Evolutionary conservation across 2,329 filamentous ascomycete species (phyloP), one percentile per base, ranked within the genome.

Genomic region (Aspergillus sp.): DNA sequence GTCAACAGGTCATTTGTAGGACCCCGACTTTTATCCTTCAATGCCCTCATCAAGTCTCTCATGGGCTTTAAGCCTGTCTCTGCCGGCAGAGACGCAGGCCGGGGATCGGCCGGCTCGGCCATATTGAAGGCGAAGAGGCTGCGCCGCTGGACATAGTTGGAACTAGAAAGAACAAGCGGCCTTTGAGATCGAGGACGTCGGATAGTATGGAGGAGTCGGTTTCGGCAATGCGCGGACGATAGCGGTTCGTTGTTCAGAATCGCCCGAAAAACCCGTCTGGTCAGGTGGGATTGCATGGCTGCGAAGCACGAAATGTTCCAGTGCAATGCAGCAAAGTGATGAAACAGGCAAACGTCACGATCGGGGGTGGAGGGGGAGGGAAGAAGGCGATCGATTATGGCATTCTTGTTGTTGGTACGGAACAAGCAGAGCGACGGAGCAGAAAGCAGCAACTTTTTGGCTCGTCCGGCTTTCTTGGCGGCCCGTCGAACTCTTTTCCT

Each of bases 21-120:
- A 10, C 86, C 84, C 36, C 91, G 85, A 39, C 87, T 80, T 54
- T 84, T 82, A 57, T 90, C 83, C 54, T 84, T 81, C 65, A 88
- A 78, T 61, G 86, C 84, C 65, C 85, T 85, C 55, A 84, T 80
- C 73, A 91, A 84, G 59, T 90, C 84, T 67, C 90, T 84, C 78
- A 96, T 85, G 16, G 83, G 84, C 64, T 87, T 85, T 69, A 92
- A 85, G 55, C 92, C 92, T 0, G 68, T 67, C 53, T 77, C 74
- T 2, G 73, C 73, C 86, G 89, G 68, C 87, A 90, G 61, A 87
- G 79, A 67, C 87, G 65, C 50, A 11, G 68, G 82, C 54, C 87
- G 75, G 58, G 84, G 78, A 59, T 85, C 81, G 18, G 86, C 82
- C 3, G 85, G 78, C 67, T 65, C 60, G 24, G 61, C 52, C 49